phyloP scores from a whole-genome alignment of 345 rosid species.

The Streptanthus diversifolius region DNA sequence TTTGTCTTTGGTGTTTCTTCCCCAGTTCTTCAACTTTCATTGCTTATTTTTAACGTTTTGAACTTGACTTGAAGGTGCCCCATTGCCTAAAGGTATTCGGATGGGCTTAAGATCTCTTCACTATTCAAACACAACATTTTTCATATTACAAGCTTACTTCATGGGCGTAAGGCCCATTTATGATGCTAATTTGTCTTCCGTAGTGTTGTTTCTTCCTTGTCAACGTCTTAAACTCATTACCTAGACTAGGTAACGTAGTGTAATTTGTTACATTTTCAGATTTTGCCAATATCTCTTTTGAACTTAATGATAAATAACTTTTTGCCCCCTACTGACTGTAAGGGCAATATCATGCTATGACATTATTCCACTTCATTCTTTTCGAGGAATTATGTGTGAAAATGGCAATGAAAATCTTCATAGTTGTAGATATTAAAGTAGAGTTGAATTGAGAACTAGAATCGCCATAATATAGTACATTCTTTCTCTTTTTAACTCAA shows the following conservation, averaged over 20 bases:
- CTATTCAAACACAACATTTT: neutral
- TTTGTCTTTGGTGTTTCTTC: neutral
- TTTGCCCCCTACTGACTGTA: neutral
- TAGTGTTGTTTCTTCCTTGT: neutral
- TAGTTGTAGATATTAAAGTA: neutral
- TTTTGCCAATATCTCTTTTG: neutral
- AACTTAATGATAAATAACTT: no score
- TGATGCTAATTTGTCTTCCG: neutral
- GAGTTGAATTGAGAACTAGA: no score
- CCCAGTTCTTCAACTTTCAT: neutral
- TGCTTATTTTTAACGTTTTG: neutral
- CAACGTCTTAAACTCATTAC: neutral
- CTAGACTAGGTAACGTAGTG: no score
- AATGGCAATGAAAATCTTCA: neutral
- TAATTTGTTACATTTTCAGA: neutral
- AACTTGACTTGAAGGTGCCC: conserved; percentile 3
- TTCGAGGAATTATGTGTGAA: neutral
- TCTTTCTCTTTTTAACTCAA: no score
- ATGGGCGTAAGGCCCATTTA: neutral
- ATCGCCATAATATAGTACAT: no score
- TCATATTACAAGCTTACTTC: neutral
- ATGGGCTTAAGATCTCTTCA: neutral
- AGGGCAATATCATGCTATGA: neutral
- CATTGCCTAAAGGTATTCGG: neutral
- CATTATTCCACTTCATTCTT: neutral